Conservation (phyloP, 495 filamentous ascomycete species). For the Pyronema omphalodes region DNA sequence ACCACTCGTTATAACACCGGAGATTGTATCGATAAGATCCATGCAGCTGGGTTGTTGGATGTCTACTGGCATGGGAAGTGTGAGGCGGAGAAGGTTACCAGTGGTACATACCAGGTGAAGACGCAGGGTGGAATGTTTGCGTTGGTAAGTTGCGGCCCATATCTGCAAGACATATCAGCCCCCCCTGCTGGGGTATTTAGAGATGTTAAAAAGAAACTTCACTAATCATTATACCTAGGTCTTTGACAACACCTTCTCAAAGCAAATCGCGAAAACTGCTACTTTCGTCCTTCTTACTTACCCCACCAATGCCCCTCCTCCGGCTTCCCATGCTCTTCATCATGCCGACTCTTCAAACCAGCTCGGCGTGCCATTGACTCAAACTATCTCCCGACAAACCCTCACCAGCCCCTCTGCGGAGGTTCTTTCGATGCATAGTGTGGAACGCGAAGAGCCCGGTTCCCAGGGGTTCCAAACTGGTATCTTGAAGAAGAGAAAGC, state of each 20-base stretch:
- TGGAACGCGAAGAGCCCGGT: slow-evolving; percentile 21
- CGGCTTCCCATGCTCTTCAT: slow-evolving; percentile 52
- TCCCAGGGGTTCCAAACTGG: slow-evolving; percentile 51
- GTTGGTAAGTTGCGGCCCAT: slow-evolving; percentile 29
- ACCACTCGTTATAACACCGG: slow-evolving; percentile 24
- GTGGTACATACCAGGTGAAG: slow-evolving; percentile 68
- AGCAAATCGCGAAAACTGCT: slow-evolving; percentile 80
- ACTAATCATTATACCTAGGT: slow-evolving; percentile 25
- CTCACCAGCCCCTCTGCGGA: slow-evolving; percentile 28
- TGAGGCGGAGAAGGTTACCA: slow-evolving; percentile 87
- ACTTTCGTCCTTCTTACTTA: slow-evolving; percentile 91
- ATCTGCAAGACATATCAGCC: not conserved
- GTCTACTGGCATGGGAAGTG: slow-evolving; percentile 87
- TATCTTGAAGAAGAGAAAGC: slow-evolving; percentile 64
- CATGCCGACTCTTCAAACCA: slow-evolving; percentile 28
- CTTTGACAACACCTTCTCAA: slow-evolving; percentile 98
- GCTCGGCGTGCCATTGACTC: slow-evolving; percentile 25
- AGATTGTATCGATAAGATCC: slow-evolving; percentile 53
- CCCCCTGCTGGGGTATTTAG: not conserved
- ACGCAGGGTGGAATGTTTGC: slow-evolving; percentile 82
- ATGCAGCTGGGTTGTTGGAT: slow-evolving; percentile 63
- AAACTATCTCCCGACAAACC: slow-evolving; percentile 8
- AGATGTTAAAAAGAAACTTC: not conserved
- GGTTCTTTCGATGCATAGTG: slow-evolving; percentile 32
- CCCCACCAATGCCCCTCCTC: slow-evolving; percentile 64